Percentiles rank a stretch among this genome's conserved stretches.
Conservation (phyloP, 345 rosid species). For the Orychophragmus violaceus region DNA sequence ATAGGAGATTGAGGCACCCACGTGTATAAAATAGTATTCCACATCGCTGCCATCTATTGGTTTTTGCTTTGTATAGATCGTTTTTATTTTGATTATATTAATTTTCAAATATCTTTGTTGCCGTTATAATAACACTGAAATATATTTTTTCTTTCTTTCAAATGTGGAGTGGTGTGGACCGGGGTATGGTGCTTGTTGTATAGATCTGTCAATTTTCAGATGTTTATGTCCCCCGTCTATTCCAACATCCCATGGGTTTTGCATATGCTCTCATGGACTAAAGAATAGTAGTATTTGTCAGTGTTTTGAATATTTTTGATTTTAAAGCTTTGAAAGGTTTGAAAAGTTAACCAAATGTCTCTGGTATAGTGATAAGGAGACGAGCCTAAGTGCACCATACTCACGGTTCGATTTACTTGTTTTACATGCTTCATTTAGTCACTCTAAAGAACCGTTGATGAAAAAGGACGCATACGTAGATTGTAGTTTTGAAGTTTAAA, state of each 20-base stretch:
- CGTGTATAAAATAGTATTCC: conserved; percentile 26
- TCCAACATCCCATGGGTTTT: conserved; percentile 30
- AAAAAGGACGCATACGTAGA: too few species aligned
- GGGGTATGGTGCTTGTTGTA: background rate
- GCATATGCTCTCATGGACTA: conserved; percentile 18
- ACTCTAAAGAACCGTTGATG: too few species aligned
- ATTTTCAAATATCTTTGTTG: conserved; percentile 4
- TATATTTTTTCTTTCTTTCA: background rate
- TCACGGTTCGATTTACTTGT: too few species aligned
- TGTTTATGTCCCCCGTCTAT: conserved; percentile 30
- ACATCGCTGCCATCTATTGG: conserved; percentile 17
- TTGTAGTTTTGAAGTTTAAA: too few species aligned
- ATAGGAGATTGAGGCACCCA: conserved; percentile 17
- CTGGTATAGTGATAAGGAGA: too few species aligned
- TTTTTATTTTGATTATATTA: background rate
- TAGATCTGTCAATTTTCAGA: conserved; percentile 21
- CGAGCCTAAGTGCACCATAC: too few species aligned
- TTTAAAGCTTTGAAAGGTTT: too few species aligned
- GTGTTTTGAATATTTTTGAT: conserved; percentile 1
- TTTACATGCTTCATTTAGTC: too few species aligned
- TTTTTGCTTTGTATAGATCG: background rate
- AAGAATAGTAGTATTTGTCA: conserved; percentile 15
- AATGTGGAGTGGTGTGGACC: conserved; percentile 18
- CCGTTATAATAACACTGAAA: conserved; percentile 10
- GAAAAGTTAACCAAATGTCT: too few species aligned